These are phyloP conservation scores for Hymenoscyphus scutula DNA, from an alignment of 2,329 filamentous ascomycete species.

Conservation along the genomic window DNA sequence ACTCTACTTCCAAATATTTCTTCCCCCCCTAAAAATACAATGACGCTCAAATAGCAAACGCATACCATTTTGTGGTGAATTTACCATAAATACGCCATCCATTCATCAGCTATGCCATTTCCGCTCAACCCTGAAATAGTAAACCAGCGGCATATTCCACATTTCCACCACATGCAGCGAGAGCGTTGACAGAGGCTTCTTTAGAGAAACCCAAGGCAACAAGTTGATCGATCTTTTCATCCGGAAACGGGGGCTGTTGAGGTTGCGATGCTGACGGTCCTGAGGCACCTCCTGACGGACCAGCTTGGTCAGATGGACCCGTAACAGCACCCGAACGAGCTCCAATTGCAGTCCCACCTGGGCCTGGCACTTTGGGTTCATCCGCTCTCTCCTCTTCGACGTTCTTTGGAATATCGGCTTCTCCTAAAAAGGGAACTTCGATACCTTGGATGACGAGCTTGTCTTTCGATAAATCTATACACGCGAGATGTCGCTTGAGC, in stretches of 20 bases:
- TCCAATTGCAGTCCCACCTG: conserved; percentile 86
- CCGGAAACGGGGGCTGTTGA: conserved; percentile 37
- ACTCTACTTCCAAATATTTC: neutral
- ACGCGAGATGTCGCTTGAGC: conserved; percentile 92
- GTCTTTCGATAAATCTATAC: conserved; percentile 82
- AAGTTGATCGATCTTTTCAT: conserved; percentile 72
- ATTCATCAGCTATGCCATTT: neutral
- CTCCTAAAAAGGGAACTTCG: conserved; percentile 85
- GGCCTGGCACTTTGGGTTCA: conserved; percentile 81
- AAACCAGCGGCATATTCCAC: conserved; percentile 85
- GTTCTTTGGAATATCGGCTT: conserved; percentile 89
- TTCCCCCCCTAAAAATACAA: neutral
- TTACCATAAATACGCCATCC: conserved; percentile 6
- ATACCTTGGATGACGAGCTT: conserved; percentile 84
- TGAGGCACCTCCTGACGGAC: conserved; percentile 18
- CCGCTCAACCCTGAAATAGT: conserved; percentile 55
- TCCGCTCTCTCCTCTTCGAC: conserved; percentile 68
- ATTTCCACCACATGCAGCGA: conserved; percentile 81
- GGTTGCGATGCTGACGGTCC: conserved; percentile 25
- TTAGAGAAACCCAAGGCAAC: conserved; percentile 74
- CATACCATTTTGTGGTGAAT: neutral
- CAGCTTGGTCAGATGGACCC: conserved; percentile 35
- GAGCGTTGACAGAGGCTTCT: conserved; percentile 72
- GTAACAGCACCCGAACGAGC: conserved; percentile 76
- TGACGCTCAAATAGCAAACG: neutral